Conservation (phyloP, 305 asterid genomes). For the Fraxinus sp. region DNA sequence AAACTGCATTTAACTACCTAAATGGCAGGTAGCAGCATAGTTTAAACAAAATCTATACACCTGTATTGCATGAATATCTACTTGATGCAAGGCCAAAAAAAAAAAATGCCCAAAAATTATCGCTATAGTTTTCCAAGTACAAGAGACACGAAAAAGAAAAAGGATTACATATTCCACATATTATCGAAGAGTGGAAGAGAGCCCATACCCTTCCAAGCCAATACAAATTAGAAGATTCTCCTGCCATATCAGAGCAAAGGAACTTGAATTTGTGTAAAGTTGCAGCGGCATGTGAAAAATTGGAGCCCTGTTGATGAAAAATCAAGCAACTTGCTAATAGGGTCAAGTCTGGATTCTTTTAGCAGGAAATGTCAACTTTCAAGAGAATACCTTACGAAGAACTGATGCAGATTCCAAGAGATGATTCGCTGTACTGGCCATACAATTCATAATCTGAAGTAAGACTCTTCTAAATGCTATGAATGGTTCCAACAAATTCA, state of each 20-base stretch:
- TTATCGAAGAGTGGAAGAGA: conserved; percentile 20
- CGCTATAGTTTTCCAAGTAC: conserved; percentile 6
- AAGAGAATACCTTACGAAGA: conserved; percentile 79
- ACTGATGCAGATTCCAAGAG: conserved; percentile 83
- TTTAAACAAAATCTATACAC: conserved; percentile 22
- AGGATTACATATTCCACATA: conserved; percentile 8
- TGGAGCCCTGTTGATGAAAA: conserved; percentile 59
- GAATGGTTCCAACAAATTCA: conserved; percentile 92
- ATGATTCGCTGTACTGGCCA: conserved; percentile 61
- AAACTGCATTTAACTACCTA: conserved; percentile 19
- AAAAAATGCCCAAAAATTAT: background rate
- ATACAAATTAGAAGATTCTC: conserved; percentile 60
- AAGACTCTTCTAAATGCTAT: conserved; percentile 87
- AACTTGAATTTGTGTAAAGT: conserved; percentile 83
- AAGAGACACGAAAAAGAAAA: conserved; percentile 18
- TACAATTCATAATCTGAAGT: conserved; percentile 66
- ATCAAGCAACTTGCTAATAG: conserved; percentile 24
- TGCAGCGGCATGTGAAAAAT: conserved; percentile 93
- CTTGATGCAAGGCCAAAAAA: conserved; percentile 13
- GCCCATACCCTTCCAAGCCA: conserved; percentile 89
- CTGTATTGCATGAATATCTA: conserved; percentile 5
- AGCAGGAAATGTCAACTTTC: conserved; percentile 21
- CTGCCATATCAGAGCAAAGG: conserved; percentile 65
- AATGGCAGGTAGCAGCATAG: conserved; percentile 22
- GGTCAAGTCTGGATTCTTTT: conserved; percentile 20